phyloP scores from a whole-genome alignment of 768 basidiomycete genomes.

The Boletus pseudopeckii region DNA sequence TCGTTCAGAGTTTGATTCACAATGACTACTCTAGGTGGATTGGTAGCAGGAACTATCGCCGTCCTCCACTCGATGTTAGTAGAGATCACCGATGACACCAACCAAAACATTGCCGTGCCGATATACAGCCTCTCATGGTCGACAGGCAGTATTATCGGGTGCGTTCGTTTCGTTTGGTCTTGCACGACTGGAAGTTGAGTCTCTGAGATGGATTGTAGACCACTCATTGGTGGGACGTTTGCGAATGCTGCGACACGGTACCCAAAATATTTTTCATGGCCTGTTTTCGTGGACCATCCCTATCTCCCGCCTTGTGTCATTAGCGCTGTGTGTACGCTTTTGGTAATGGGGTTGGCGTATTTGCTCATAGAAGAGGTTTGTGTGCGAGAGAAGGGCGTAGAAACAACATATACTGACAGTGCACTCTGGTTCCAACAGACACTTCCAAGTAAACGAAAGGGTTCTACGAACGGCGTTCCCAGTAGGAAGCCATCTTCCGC shows the following conservation, averaged over 20 bases:
- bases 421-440: background rate
- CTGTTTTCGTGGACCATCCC: constrained; percentile 5
- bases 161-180: background rate
- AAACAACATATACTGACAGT: background rate
- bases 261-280: constrained; percentile 6
- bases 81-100: constrained; percentile 14
- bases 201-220: background rate
- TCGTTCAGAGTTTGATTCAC: background rate
- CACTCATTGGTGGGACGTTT: constrained; percentile 8
- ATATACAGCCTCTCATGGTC: constrained; percentile 13
- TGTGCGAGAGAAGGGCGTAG: background rate
- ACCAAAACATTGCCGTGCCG: constrained; percentile 10
- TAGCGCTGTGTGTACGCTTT: background rate
- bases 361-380: constrained; percentile 7
- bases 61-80: constrained; percentile 9
- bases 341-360: constrained; percentile 2
- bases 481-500: background rate
- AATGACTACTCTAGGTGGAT: constrained; percentile 1
- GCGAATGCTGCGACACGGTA: constrained; percentile 8
- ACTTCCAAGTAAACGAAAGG: background rate
- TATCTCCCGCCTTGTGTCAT: constrained; percentile 6
- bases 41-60: constrained; percentile 6
- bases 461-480: background rate
- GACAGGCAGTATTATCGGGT: constrained; percentile 1
- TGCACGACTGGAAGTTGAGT: background rate